Base-by-base conservation (phyloP, 345 rosid genomes). In the Clarkia xantiana region DNA sequence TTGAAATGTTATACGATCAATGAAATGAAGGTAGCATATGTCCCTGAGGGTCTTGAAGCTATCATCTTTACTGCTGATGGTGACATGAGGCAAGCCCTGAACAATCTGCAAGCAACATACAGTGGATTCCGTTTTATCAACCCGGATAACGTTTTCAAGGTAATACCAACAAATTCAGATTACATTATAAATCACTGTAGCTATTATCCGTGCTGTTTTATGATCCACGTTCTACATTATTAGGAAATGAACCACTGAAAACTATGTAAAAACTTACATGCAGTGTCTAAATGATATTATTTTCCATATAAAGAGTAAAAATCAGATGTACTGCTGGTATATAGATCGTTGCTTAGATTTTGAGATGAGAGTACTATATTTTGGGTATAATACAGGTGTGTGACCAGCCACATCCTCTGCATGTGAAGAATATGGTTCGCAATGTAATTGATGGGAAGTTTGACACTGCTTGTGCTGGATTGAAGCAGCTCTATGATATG, bases 1-100 rank as follows among this genome's bases (percentile, higher is more conserved):
- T 56, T 58, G 50, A 56, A 42, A 23, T 69, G 46, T 67, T 45
- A 45, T 42, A 14, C 34, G 46, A 18, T 23, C 54, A 51, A 44
- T 71, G 62, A 68, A 51, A 44, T 71, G 62, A 68, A 91, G 98
- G 96, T 86, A 60, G 93, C 87, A 0, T 86, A 79, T 71, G 75
- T 84, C 49, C 90, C 96, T 0, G 98, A 86, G 76, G 98, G 98
- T 47, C 94, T 91, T 14, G 98, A 91, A 74, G 93, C 95, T 29
- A 78, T 86, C 57, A 91, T 91, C 64, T 91, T 91, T 73, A 91
- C 98, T 13, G 94, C 95, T 56, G 98, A 91, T 67, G 98, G 98
- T 57, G 98, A 91, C 64, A 91, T 91, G 98, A 81, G 98, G 68
- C 98, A 91, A 70, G 96, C 90, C 18, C 69, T 91, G 69, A 91